Evolutionary conservation across 768 basidiomycete genomes (phyloP).

Genomic region (Boletus coccyginus): DNA sequence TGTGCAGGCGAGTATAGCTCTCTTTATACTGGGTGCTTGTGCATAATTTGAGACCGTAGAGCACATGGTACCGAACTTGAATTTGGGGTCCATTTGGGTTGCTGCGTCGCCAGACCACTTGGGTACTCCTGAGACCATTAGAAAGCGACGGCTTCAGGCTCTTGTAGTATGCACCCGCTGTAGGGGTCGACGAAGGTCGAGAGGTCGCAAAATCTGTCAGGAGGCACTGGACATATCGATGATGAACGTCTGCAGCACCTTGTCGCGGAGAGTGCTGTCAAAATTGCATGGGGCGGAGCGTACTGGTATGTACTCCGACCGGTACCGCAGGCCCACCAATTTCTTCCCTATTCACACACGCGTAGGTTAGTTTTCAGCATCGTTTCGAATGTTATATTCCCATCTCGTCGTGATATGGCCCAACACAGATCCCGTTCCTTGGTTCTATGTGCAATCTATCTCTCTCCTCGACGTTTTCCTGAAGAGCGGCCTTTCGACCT

Average conservation of each 20-base stretch:
- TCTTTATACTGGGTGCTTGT: not conserved
- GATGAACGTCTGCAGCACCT: not conserved
- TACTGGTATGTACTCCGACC: too few relatives aligned
- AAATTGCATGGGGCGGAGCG: too few relatives aligned
- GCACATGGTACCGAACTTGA: not conserved
- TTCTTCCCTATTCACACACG: too few relatives aligned
- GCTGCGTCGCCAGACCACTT: not conserved
- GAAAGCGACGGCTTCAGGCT: not conserved
- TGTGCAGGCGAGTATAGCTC: slow-evolving; percentile 8
- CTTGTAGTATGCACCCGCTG: not conserved
- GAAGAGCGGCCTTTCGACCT: too few relatives aligned
- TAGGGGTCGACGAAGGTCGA: not conserved
- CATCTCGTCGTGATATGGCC: too few relatives aligned
- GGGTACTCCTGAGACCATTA: too few relatives aligned
- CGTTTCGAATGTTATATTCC: too few relatives aligned
- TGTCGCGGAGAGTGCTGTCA: not conserved
- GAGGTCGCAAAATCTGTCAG: not conserved
- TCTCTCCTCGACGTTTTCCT: too few relatives aligned
- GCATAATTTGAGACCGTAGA: not conserved
- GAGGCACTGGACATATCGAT: not conserved
- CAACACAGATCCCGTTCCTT: too few relatives aligned
- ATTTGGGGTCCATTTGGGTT: not conserved
- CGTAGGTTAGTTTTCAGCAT: too few relatives aligned
- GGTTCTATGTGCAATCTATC: too few relatives aligned
- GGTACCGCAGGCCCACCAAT: too few relatives aligned